Evolutionary conservation across 75 land plant genomes (phyloP).

Genomic region (Selaginella moellendorffii): DNA sequence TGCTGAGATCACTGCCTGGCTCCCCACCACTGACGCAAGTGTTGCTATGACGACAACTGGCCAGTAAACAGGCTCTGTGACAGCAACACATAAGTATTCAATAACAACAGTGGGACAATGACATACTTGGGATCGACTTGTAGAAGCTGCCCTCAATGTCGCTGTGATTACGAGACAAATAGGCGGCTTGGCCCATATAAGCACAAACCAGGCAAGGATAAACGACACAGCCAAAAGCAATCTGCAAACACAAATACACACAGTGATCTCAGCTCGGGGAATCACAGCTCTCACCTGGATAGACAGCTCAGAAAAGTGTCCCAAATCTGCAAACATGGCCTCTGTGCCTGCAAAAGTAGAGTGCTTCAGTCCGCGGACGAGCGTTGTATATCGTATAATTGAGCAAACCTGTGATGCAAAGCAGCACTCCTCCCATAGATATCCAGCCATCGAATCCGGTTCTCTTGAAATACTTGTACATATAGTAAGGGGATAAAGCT

Average conservation of each 20-base stretch:
- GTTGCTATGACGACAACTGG: conserved; percentile 59
- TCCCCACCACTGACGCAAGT: conserved; percentile 63
- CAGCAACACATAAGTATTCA: background rate
- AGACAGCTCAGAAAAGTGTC: conserved; percentile 54
- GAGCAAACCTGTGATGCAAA: conserved; percentile 54
- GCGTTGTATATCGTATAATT: background rate
- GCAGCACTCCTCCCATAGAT: conserved; percentile 60
- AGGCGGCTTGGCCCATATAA: conserved; percentile 95
- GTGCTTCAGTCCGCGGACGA: background rate
- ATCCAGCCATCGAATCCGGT: conserved; percentile 49
- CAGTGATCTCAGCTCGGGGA: background rate
- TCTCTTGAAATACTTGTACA: conserved; percentile 40
- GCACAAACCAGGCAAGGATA: conserved; percentile 72
- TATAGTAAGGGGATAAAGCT: conserved; percentile 57
- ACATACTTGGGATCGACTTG: conserved; percentile 64
- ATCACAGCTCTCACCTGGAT: conserved; percentile 31
- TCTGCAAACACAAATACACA: conserved; percentile 10
- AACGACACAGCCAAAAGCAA: conserved; percentile 46
- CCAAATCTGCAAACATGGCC: conserved; percentile 79
- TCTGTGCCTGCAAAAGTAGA: conserved; percentile 43
- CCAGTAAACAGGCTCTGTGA: conserved; percentile 56
- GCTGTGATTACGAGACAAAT: conserved; percentile 39
- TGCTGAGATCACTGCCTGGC: conserved; percentile 75
- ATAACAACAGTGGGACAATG: background rate
- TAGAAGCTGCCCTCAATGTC: conserved; percentile 38